Base-by-base conservation (phyloP, 768 basidiomycete genomes). In the Fomitopsis pulvina region DNA sequence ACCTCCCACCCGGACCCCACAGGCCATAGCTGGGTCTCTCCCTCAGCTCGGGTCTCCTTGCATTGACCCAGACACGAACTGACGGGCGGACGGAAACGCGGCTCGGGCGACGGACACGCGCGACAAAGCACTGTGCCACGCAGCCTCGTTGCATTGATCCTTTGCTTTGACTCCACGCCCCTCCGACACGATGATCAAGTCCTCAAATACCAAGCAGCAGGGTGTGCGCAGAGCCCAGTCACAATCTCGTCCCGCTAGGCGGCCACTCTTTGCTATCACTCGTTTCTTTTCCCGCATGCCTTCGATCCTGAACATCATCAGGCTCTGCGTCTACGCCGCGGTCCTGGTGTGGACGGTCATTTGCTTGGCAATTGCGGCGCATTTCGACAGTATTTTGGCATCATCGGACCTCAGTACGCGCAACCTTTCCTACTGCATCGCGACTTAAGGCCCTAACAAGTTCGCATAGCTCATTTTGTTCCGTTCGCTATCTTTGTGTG, bases 401-500 rank as follows among this genome's bases (percentile, higher is more conserved):
- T 72, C 85, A 56, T 87, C 84, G 50, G 86, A 90, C 69, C 83
- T 92, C 64, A 91, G 88, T 91, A 64, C 63, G 84, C 62, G 5
- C 18, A n/a, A n/a, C 28, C 27, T 24, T 30, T 34, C 49, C 22
- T 43, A 18, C 3, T 39, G 4, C 28, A 8, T 21, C 8, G 8
- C 29, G 14, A 16, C 14, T 18, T 16, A 5, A 37, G 14, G 24
- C 38, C 50, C 27, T 57, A 44, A 46, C 44, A 30, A n/a, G n/a
- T 48, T 40, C 40, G 26, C 47, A 7, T 58, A 92, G 89, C 89
- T 69, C 87, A 83, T 70, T 92, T 91, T 63, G 82, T 92, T 32
- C 89, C 89, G 16, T 87, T 89, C 61, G 83, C 89, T 47, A 77
- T 92, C 62, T 91, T 91, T 57, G 86, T 89, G 39, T 86, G 82